A percentile compares a stretch with the other conserved stretches of the same genome.
These are phyloP conservation scores for Coleophoma crateriformis DNA, from an alignment of 2,329 filamentous ascomycete species.

Conservation along the genomic window DNA sequence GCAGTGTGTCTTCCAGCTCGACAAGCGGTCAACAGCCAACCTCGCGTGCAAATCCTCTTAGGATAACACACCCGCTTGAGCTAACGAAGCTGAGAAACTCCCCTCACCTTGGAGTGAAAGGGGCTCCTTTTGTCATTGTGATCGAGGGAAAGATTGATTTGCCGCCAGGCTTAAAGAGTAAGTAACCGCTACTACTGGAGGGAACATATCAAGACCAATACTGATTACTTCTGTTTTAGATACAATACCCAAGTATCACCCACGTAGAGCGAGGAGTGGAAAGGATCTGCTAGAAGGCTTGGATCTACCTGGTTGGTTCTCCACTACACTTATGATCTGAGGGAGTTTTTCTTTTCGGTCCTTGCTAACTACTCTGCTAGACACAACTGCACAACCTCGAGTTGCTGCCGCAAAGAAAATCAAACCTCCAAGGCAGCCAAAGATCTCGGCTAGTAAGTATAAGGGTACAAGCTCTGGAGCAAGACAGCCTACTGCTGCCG, in stretches of 20 bases:
- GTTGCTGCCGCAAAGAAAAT: background rate
- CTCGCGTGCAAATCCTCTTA: background rate
- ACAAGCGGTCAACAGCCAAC: background rate
- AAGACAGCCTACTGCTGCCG: slow-evolving; percentile 13
- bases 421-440: slow-evolving; percentile 14
- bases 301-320: slow-evolving; percentile 21
- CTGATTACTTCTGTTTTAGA: slow-evolving; percentile 6
- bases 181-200: slow-evolving; percentile 3
- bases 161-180: slow-evolving; percentile 22
- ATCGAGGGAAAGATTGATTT: slow-evolving; percentile 18
- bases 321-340: background rate
- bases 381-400: background rate
- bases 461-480: slow-evolving; percentile 20
- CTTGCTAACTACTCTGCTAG: background rate
- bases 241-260: slow-evolving; percentile 25
- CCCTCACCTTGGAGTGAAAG: slow-evolving; percentile 14
- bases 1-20: no score
- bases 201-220: no score
- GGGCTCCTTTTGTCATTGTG: slow-evolving; percentile 22
- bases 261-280: slow-evolving; percentile 23
- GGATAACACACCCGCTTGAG: slow-evolving; percentile 16
- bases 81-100: slow-evolving; percentile 12
- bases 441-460: slow-evolving; percentile 15
- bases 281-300: slow-evolving; percentile 22
- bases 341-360: no score